Base-by-base conservation (phyloP, 1,139 yeast genomes). In the Zygosaccharomyces sapae region DNA sequence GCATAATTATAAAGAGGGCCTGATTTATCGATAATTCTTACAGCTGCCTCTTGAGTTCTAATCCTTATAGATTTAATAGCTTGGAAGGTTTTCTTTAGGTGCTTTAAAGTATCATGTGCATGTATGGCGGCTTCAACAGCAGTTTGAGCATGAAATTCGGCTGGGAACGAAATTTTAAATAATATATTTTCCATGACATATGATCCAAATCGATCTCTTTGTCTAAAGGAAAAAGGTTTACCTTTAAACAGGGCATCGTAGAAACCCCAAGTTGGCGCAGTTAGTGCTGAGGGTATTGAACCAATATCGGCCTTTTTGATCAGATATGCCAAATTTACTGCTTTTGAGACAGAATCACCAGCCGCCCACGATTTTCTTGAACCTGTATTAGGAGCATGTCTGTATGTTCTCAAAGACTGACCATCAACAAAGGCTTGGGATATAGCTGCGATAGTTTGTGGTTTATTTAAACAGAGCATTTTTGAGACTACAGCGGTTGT, bases 321-420 rank as follows among this genome's bases (percentile, higher is more conserved):
- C 51, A 74, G 67, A 47, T 74, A 70, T 10, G 74, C 80, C 52
- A 79, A 61, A 61, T 77, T 76, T 25, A 78, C 82, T 13, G 82
- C 83, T 51, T 82, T 70, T n/a, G 80, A 70, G 43, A 74, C 75
- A 9, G 83, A 82, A 55, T 78, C 83, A 51, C 83, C 83, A 9
- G 83, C 83, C 33, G 83, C 83, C 83, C 83, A 78, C 1, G 81
- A 77, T 66, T 78, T 78, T 59, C 83, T 71, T 9, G 80, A 74
- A 68, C 78, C 78, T 49, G 83, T 79, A 65, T 78, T 78, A 52
- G 83, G 83, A 7, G 82, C 80, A 58, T 78, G 83, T 56, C 83
- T 71, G 59, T 78, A 78, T 22, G 83, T 78, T 63, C 83, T 71
- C 51, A 78, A 65, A 3, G 80, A 61, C 55, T 76, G 80, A 22